Evolutionary conservation across 2,329 filamentous ascomycete genomes (phyloP), one percentile per base, ranked within the genome.

Genomic region (Ophiostoma australiae): DNA sequence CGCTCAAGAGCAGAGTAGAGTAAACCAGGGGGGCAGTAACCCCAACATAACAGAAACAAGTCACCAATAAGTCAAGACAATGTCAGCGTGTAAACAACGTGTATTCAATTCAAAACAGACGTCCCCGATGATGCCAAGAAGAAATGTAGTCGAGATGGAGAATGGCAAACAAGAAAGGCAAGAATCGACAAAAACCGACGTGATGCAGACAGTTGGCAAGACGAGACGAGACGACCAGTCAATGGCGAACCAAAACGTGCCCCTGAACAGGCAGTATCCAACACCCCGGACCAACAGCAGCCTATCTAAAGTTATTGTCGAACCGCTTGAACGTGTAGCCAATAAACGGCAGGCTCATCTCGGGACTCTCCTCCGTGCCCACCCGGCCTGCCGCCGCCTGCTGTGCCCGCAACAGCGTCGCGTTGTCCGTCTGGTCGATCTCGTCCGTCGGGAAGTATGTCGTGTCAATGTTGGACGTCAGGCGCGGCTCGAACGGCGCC

Each of bases 391-490:
- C 86, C 73, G 90, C 89, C 1, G 73, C 86, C 68, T 92, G 92
- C 80, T 96, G 92, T 27, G 92, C 92, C 79, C 93, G 91, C 77
- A 97, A 87, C 75, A 92, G 86, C 15, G 93, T 95, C 71, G 91
- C 93, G 74, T 93, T 97, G 80, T 97, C 94, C 70, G 93, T 94
- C 83, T 98, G 94, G 76, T 97, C 93, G 78, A 99, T 97, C 81
- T 99, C 95, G 78, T 99, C 95, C 69, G 93, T 97, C 11, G 95
- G 95, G 89, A 99, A 99, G 84, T 99, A 98, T 67, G 94, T 94
- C 27, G 95, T 97, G 79, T 99, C 95, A 77, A 97, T 91, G 80
- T 95, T 95, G 74, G 93, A 97, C 73, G 91, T 91, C 74, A 99
- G 85, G 77, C 93, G 93, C 2, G 95, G 95, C 82, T 98, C 94